phyloP scores from a whole-genome alignment of 2,329 filamentous ascomycete genomes.

The Scedosporium boydii region DNA sequence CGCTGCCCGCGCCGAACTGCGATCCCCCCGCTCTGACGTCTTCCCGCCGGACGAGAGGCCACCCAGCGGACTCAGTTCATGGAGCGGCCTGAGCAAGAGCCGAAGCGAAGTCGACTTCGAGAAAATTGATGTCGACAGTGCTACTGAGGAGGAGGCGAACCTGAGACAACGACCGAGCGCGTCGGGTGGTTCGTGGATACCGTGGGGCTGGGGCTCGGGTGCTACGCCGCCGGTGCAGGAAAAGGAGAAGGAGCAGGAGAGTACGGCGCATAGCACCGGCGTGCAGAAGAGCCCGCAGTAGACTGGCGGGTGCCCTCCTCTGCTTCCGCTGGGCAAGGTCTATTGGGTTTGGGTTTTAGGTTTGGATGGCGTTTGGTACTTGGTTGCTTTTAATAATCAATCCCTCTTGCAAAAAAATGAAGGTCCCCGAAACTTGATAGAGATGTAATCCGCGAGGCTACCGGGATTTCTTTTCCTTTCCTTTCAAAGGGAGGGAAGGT shows the following conservation, averaged over 20 bases:
- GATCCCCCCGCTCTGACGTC: slow-evolving; percentile 4
- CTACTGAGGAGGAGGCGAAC: slow-evolving; percentile 40
- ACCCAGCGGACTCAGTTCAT: slow-evolving; percentile 36
- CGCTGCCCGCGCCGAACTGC: slow-evolving; percentile 13
- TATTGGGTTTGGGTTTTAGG: too few relatives aligned
- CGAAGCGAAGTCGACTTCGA: slow-evolving; percentile 85
- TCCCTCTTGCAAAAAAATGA: neutral
- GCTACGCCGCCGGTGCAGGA: slow-evolving; percentile 7
- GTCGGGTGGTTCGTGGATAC: slow-evolving; percentile 34
- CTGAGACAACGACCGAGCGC: slow-evolving; percentile 21
- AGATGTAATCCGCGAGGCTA: neutral
- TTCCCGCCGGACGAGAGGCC: slow-evolving; percentile 22
- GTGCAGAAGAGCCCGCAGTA: slow-evolving; percentile 18
- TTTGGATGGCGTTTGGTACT: neutral
- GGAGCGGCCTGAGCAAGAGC: slow-evolving; percentile 62
- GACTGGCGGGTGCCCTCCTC: too few relatives aligned
- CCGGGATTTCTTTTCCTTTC: neutral
- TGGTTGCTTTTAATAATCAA: neutral
- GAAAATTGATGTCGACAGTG: slow-evolving; percentile 70
- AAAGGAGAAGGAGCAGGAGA: slow-evolving; percentile 10
- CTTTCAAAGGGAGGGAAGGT: neutral
- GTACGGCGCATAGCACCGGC: slow-evolving; percentile 26
- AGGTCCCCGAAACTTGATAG: neutral
- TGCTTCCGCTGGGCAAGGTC: too few relatives aligned
- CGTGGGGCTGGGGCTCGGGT: slow-evolving; percentile 34